These are phyloP conservation scores for Penicillium sp. DNA, from an alignment of 2,329 filamentous ascomycete species.

Conservation along the genomic window DNA sequence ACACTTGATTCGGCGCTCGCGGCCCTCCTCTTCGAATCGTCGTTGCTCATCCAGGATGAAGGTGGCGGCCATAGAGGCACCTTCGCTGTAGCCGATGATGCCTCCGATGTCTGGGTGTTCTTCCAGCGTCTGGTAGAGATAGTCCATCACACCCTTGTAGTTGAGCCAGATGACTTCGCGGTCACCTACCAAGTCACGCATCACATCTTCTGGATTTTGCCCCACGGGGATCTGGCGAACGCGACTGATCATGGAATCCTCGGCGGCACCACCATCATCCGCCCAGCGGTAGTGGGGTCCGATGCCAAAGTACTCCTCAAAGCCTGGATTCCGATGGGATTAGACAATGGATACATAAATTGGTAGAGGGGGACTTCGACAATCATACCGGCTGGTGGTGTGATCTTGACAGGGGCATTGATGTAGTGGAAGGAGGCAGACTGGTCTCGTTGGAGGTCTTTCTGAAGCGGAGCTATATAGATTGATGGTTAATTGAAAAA, in stretches of 20 bases:
- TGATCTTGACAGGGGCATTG: constrained; percentile 23
- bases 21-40: constrained; percentile 40
- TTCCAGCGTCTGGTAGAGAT: constrained; percentile 51
- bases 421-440: constrained; percentile 28
- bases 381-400: constrained; percentile 20
- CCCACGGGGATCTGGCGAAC: constrained; percentile 26
- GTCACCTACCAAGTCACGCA: constrained; percentile 20
- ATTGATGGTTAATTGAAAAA: not conserved
- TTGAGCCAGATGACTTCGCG: constrained; percentile 24
- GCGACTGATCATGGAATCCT: constrained; percentile 28
- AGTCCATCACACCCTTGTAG: constrained; percentile 29
- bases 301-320: constrained; percentile 26
- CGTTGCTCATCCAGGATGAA: constrained; percentile 57
- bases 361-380: not conserved
- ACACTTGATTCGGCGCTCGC: constrained; percentile 46
- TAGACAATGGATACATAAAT: not conserved
- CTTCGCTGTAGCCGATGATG: constrained; percentile 66
- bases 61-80: constrained; percentile 60
- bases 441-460: constrained; percentile 21
- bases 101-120: constrained; percentile 50
- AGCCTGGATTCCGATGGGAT: constrained; percentile 11
- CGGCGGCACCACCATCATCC: constrained; percentile 26
- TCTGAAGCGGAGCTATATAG: constrained; percentile 24
- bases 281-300: constrained; percentile 28
- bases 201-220: constrained; percentile 24